These are phyloP conservation scores for Schizosaccharomyces lindneri DNA, from an alignment of 805 yeast species.

Conservation along the genomic window DNA sequence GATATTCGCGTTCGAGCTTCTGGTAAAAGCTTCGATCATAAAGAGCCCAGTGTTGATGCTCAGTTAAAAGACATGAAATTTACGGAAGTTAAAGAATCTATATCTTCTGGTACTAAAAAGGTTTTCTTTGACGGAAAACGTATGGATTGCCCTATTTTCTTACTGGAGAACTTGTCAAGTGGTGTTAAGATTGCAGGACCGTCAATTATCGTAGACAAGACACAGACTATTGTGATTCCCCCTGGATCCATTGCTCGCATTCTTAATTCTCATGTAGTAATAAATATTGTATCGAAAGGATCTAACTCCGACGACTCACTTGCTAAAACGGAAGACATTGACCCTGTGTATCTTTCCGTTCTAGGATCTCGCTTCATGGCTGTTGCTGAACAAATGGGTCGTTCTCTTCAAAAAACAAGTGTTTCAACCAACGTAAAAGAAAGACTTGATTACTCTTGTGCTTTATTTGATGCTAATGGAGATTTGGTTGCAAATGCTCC, in stretches of 20 bases:
- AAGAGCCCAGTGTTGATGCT: conserved; percentile 12
- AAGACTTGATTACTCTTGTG: conserved; percentile 64
- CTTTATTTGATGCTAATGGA: conserved; percentile 53
- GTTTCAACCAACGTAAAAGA: conserved; percentile 69
- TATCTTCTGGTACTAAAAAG: conserved; percentile 17
- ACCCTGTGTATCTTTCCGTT: conserved; percentile 50
- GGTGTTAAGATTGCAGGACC: conserved; percentile 44
- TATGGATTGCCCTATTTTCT: conserved; percentile 28
- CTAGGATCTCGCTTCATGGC: conserved; percentile 74
- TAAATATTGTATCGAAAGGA: conserved; percentile 13
- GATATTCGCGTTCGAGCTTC: conserved; percentile 53
- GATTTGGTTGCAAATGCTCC: conserved; percentile 72
- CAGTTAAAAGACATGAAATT: background rate
- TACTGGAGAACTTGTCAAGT: conserved; percentile 25
- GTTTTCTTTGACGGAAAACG: conserved; percentile 34
- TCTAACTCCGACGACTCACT: background rate
- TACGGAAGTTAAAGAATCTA: background rate
- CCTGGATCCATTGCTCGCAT: conserved; percentile 32
- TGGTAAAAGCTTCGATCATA: conserved; percentile 28
- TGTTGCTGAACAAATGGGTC: conserved; percentile 78
- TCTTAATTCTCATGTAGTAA: conserved; percentile 32
- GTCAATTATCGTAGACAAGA: conserved; percentile 51
- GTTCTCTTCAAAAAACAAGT: conserved; percentile 51
- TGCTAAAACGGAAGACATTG: conserved; percentile 18
- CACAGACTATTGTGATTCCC: conserved; percentile 55